phyloP scores from a whole-genome alignment of 768 basidiomycete genomes.

The Obba rivulosa region DNA sequence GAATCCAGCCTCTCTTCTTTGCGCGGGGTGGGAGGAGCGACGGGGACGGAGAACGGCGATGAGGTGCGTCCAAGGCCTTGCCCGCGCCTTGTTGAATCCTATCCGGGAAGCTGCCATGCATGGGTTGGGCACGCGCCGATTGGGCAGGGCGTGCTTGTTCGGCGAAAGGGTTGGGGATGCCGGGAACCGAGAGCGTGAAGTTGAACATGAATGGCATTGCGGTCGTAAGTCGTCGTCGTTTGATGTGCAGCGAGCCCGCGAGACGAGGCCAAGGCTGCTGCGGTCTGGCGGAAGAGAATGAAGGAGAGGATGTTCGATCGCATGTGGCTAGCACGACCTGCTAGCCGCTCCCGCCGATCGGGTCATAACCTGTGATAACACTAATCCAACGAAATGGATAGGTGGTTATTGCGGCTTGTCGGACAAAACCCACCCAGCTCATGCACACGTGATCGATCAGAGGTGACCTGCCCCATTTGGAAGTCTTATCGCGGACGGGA shows the following conservation, averaged over 20 bases:
- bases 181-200: conserved; percentile 62
- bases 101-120: conserved; percentile 20
- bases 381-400: too few species aligned
- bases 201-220: conserved; percentile 57
- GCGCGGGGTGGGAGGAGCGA: conserved; percentile 39
- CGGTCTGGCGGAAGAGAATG: too few species aligned
- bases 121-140: conserved; percentile 12
- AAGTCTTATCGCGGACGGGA: too few species aligned
- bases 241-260: too few species aligned
- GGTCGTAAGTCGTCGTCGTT: conserved; percentile 1
- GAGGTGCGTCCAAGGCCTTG: conserved; percentile 13
- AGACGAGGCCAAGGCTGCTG: too few species aligned
- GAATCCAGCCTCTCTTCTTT: conserved; percentile 72
- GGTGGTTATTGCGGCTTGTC: too few species aligned
- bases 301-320: background rate
- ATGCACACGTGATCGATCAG: too few species aligned
- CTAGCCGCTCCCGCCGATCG: too few species aligned
- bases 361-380: too few species aligned
- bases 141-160: conserved; percentile 10
- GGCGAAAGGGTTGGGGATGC: conserved; percentile 62
- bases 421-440: too few species aligned
- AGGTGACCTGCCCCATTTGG: too few species aligned
- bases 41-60: conserved; percentile 24
- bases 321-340: too few species aligned
- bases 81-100: conserved; percentile 18